Conservation (phyloP, 768 basidiomycete species). For the Amanita pallidorosea region DNA sequence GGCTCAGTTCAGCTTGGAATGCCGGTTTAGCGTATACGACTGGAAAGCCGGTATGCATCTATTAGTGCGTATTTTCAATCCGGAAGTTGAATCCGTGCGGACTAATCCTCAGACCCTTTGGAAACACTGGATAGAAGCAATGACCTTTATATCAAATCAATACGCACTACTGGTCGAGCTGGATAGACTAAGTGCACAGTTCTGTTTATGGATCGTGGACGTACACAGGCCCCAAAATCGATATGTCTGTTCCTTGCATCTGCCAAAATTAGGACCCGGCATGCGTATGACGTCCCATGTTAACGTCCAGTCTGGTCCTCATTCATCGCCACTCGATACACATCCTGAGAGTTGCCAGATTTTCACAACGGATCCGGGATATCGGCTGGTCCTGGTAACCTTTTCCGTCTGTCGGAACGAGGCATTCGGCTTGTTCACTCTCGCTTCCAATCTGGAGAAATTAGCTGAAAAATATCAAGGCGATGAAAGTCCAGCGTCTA, state of each 20-base stretch:
- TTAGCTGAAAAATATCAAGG: constrained; percentile 15
- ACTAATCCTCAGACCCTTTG: background rate
- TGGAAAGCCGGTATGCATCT: background rate
- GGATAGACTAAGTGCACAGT: background rate
- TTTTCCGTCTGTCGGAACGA: constrained; percentile 18
- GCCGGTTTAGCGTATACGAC: background rate
- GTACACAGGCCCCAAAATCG: background rate
- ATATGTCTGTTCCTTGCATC: background rate
- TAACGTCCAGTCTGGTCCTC: constrained; percentile 2
- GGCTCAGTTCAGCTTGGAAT: background rate
- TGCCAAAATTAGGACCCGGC: background rate
- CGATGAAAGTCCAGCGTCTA: background rate
- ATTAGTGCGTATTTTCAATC: background rate
- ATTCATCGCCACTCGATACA: constrained; percentile 28
- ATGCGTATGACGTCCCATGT: background rate
- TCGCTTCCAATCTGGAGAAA: constrained; percentile 26
- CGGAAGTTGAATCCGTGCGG: background rate
- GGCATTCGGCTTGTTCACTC: constrained; percentile 28
- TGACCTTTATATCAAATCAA: constrained; percentile 2
- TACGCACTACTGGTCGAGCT: background rate
- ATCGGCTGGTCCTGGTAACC: constrained; percentile 35
- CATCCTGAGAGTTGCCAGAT: constrained; percentile 26
- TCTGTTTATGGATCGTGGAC: background rate
- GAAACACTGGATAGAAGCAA: background rate
- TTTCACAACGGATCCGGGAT: constrained; percentile 29